Evolutionary conservation across 169 alveolate genomes (phyloP).

Genomic region (Theileria luwenshuni): DNA sequence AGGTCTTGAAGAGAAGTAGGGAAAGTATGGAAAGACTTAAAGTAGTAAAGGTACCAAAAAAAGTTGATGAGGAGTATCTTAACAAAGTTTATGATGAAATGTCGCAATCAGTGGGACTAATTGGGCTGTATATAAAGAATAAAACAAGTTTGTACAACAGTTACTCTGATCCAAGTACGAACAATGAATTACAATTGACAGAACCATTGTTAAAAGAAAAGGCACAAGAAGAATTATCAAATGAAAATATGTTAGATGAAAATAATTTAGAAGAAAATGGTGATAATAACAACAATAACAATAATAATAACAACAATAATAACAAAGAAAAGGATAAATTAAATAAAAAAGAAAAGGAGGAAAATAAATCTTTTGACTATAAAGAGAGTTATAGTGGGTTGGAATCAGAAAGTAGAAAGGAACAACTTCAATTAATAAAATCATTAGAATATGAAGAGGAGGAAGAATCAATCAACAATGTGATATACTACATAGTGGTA

Average conservation of each 20-base stretch:
- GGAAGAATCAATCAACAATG: slow-evolving; percentile 1
- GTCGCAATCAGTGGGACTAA: slow-evolving; percentile 30
- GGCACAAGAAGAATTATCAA: not conserved
- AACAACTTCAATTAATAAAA: not conserved
- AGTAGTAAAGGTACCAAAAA: slow-evolving; percentile 6
- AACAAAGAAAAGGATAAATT: not conserved
- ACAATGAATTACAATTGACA: not conserved
- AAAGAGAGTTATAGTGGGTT: too few relatives aligned
- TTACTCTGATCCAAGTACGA: not conserved
- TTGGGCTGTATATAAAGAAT: slow-evolving; percentile 41
- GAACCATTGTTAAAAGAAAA: not conserved
- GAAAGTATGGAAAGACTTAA: slow-evolving; percentile 1
- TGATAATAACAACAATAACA: not conserved
- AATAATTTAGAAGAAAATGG: too few relatives aligned
- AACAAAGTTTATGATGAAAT: slow-evolving; percentile 30
- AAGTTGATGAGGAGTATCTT: not conserved
- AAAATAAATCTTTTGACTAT: too few relatives aligned
- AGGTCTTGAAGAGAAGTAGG: slow-evolving; percentile 4
- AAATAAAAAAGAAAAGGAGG: not conserved
- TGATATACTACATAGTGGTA: slow-evolving; percentile 12
- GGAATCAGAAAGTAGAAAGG: not conserved
- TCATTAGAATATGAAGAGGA: not conserved
- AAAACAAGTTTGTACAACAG: slow-evolving; percentile 29
- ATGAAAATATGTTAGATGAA: too few relatives aligned
- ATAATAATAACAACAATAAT: not conserved